A percentile compares a stretch with the other conserved stretches of the same genome.
phyloP scores from a whole-genome alignment of 2,329 filamentous ascomycete species.

The Ophiocordyceps camponoti-leonardi region DNA sequence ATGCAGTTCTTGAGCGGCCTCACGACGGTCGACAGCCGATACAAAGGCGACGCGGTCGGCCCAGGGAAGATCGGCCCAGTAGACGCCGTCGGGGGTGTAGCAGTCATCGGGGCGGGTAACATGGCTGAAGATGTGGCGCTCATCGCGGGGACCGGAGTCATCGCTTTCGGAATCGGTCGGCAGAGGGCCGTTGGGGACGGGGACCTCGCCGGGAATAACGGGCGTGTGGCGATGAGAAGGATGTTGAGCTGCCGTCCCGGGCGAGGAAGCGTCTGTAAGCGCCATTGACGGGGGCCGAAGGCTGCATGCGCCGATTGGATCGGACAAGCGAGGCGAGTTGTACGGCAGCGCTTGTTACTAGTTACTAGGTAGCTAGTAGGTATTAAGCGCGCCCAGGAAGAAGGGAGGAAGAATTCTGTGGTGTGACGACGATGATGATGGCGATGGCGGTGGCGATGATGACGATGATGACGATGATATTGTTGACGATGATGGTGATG shows the following conservation, averaged over 20 bases:
- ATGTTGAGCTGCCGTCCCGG: not conserved
- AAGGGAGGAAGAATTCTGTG: not conserved
- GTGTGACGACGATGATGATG: not conserved
- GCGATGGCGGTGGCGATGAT: not conserved
- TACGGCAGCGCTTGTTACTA: too few species aligned
- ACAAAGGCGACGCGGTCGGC: constrained; percentile 59
- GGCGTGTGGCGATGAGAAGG: not conserved
- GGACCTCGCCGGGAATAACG: constrained; percentile 29
- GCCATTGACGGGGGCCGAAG: not conserved
- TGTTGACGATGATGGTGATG: not conserved
- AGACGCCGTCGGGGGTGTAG: constrained; percentile 65
- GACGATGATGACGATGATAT: not conserved
- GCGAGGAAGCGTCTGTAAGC: not conserved
- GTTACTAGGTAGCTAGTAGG: too few species aligned
- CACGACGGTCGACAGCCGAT: constrained; percentile 50
- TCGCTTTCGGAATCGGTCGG: constrained; percentile 29
- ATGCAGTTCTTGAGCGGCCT: constrained; percentile 49
- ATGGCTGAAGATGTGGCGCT: constrained; percentile 52
- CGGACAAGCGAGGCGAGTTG: too few species aligned
- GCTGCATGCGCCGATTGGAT: too few species aligned
- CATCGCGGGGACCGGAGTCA: constrained; percentile 27
- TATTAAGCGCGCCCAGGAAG: not conserved
- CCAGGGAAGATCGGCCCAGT: constrained; percentile 81
- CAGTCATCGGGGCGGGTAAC: constrained; percentile 79
- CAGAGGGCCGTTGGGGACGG: constrained; percentile 30